Evolutionary conservation across 148 eudicot species (phyloP).

Genomic region (Chenopodium suecicum): DNA sequence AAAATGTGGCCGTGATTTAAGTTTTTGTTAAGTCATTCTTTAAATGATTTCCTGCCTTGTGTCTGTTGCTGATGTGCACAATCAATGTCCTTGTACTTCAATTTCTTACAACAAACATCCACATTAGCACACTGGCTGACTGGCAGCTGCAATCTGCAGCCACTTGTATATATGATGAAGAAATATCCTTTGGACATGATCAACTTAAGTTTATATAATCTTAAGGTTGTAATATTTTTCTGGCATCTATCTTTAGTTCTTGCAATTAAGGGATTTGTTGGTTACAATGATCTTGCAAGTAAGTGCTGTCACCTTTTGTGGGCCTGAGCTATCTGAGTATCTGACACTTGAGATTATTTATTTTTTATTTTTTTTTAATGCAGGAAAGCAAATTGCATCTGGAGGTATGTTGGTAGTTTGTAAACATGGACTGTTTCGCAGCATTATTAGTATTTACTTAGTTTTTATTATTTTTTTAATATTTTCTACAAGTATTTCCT

Average conservation of each 20-base stretch:
- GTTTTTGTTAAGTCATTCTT: background rate
- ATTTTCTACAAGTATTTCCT: too few species aligned
- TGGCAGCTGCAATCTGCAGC: background rate
- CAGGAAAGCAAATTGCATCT: slow-evolving; percentile 82
- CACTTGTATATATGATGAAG: background rate
- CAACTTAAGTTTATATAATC: background rate
- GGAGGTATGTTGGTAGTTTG: slow-evolving; percentile 60
- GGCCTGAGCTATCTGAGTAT: slow-evolving; percentile 15
- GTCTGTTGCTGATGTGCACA: background rate
- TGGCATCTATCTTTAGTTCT: background rate
- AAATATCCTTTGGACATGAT: background rate
- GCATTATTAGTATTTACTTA: background rate
- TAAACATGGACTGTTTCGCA: slow-evolving; percentile 1
- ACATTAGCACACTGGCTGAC: background rate
- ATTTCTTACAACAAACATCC: background rate
- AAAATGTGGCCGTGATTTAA: background rate
- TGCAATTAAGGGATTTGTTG: slow-evolving; percentile 3
- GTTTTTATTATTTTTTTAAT: too few species aligned
- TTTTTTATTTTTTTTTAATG: slow-evolving; percentile 18
- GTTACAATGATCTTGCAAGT: slow-evolving; percentile 7
- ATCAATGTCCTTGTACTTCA: background rate
- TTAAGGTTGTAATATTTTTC: background rate
- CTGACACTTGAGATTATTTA: background rate
- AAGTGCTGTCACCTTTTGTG: slow-evolving; percentile 8
- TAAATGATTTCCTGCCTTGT: background rate